A percentile compares a stretch with the other conserved stretches of the same genome.
phyloP scores from a whole-genome alignment of 257 asterid species.

The Rubia yunnanensis region DNA sequence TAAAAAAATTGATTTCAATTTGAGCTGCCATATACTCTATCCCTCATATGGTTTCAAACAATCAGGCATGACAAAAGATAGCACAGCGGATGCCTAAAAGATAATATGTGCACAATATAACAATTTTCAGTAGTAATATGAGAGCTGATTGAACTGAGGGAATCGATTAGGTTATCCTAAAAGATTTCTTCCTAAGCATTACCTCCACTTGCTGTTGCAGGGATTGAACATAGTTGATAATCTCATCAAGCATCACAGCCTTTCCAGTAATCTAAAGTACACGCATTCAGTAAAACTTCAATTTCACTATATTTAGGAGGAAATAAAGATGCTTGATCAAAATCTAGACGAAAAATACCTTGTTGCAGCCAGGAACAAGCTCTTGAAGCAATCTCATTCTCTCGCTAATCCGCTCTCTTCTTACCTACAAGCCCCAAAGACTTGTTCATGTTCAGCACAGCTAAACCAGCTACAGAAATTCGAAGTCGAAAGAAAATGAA shows the following conservation, averaged over 20 bases:
- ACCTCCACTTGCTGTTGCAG: slow-evolving; percentile 98
- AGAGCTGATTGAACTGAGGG: background rate
- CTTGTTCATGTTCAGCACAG: background rate
- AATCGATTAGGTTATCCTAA: background rate
- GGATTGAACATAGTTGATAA: slow-evolving; percentile 90
- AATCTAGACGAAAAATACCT: slow-evolving; percentile 30
- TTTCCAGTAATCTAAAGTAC: slow-evolving; percentile 72
- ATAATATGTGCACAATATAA: background rate
- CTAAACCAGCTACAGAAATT: background rate
- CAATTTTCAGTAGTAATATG: background rate
- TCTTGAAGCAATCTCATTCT: slow-evolving; percentile 94
- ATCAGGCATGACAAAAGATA: background rate
- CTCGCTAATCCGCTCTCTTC: slow-evolving; percentile 92
- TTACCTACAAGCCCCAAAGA: slow-evolving; percentile 39
- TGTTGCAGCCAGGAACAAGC: slow-evolving; percentile 92
- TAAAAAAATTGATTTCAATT: too few relatives aligned
- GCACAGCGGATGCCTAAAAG: background rate
- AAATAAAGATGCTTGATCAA: background rate
- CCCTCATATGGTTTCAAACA: background rate
- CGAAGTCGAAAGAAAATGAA: background rate
- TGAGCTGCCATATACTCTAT: background rate
- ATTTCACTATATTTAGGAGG: background rate
- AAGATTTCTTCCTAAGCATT: slow-evolving; percentile 7
- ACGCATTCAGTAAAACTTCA: slow-evolving; percentile 4
- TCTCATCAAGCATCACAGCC: slow-evolving; percentile 99